phyloP scores from a whole-genome alignment of 2,329 filamentous ascomycete genomes.

The Grosmannia clavigera region DNA sequence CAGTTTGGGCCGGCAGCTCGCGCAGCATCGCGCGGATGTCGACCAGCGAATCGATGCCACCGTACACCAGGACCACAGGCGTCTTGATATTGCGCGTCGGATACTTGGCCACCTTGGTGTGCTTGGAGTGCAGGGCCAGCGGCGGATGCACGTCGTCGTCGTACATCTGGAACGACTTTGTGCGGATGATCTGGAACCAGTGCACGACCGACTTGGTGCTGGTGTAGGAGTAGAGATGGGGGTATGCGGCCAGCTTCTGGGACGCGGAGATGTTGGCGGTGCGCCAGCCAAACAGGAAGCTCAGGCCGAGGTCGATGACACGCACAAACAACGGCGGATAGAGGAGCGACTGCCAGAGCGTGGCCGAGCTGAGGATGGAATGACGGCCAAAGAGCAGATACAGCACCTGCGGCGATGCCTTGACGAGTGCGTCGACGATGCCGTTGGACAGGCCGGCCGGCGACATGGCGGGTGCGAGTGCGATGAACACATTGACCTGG shows the following conservation, averaged over 20 bases:
- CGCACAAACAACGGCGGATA: constrained; percentile 90
- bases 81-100: constrained; percentile 96
- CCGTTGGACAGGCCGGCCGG: constrained; percentile 82
- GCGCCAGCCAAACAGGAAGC: constrained; percentile 83
- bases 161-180: constrained; percentile 94
- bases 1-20: constrained; percentile 73
- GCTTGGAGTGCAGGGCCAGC: constrained; percentile 62
- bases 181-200: constrained; percentile 99
- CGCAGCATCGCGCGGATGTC: constrained; percentile 88
- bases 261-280: constrained; percentile 69
- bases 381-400: constrained; percentile 87
- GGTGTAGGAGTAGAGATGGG: constrained; percentile 92
- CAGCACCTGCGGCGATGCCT: constrained; percentile 82
- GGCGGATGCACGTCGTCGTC: constrained; percentile 84
- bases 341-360: constrained; percentile 93
- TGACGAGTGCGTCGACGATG: constrained; percentile 84
- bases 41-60: constrained; percentile 84
- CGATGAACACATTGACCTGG: constrained; percentile 92
- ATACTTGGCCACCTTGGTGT: constrained; percentile 93
- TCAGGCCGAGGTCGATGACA: constrained; percentile 69
- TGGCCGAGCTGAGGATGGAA: constrained; percentile 82
- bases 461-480: constrained; percentile 90
- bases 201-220: constrained; percentile 96
- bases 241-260: constrained; percentile 91
- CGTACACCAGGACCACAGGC: constrained; percentile 85